phyloP scores from a whole-genome alignment of 2,329 filamentous ascomycete genomes.

The Trichoderma sp. region DNA sequence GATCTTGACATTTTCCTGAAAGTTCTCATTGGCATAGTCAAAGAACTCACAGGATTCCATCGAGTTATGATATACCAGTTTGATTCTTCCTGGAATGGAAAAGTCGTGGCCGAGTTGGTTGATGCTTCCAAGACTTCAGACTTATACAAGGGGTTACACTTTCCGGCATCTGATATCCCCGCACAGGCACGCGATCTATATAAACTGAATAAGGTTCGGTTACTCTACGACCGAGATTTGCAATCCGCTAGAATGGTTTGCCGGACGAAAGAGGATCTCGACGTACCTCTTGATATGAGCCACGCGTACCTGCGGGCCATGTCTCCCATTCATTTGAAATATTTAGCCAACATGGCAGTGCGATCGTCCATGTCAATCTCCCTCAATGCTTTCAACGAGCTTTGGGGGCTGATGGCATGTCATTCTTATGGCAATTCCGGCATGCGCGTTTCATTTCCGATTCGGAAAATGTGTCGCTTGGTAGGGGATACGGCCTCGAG shows the following conservation, averaged over 20 bases:
- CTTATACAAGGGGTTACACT: constrained; percentile 84
- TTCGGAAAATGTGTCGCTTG: constrained; percentile 87
- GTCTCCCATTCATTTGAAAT: constrained; percentile 88
- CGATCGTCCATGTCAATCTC: constrained; percentile 96
- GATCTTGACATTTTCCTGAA: constrained; percentile 76
- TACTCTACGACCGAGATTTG: constrained; percentile 83
- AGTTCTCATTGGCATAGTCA: constrained; percentile 81
- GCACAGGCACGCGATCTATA: constrained; percentile 88
- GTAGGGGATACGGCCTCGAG: constrained; percentile 84
- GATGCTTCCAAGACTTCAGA: constrained; percentile 80
- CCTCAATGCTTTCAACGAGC: constrained; percentile 80
- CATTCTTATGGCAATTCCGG: constrained; percentile 77
- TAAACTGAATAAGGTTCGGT: constrained; percentile 84
- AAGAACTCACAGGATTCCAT: constrained; percentile 88
- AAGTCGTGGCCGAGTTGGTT: constrained; percentile 85
- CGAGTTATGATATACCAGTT: constrained; percentile 95
- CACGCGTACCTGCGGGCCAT: constrained; percentile 85
- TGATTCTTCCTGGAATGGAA: constrained; percentile 78
- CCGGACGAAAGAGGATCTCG: constrained; percentile 71
- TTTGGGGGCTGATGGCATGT: constrained; percentile 88
- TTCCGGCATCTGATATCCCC: constrained; percentile 85
- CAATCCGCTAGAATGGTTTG: constrained; percentile 82
- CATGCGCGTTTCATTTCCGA: constrained; percentile 91
- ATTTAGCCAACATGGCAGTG: constrained; percentile 85
- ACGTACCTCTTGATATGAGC: constrained; percentile 78